Conservation (phyloP, 192 early-diverging fungal species). For the Coemansia sp. region DNA sequence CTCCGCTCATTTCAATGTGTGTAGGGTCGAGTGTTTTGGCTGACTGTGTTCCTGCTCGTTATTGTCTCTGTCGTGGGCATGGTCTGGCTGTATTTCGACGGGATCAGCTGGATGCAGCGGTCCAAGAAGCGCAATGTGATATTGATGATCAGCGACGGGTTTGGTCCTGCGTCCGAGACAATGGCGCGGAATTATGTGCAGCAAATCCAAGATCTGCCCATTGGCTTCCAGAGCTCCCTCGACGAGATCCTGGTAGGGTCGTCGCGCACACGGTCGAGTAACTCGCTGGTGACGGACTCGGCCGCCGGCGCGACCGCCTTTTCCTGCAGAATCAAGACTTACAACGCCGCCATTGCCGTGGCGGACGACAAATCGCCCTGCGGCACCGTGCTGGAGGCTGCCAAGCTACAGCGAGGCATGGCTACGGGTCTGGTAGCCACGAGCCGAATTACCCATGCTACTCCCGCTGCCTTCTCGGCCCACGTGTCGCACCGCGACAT, state of each 20-base stretch:
- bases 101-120: slow-evolving; percentile 48
- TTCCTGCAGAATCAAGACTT: slow-evolving; percentile 83
- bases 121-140: slow-evolving; percentile 73
- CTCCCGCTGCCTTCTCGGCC: slow-evolving; percentile 73
- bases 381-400: slow-evolving; percentile 91
- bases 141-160: slow-evolving; percentile 92
- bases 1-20: not conserved
- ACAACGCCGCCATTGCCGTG: slow-evolving; percentile 92
- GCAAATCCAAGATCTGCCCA: slow-evolving; percentile 54
- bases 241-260: slow-evolving; percentile 79
- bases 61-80: slow-evolving; percentile 44
- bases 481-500: slow-evolving; percentile 77
- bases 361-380: slow-evolving; percentile 66
- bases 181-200: slow-evolving; percentile 81
- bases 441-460: slow-evolving; percentile 92
- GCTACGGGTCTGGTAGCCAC: slow-evolving; percentile 89
- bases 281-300: slow-evolving; percentile 86
- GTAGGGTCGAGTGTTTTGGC: slow-evolving; percentile 48
- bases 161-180: slow-evolving; percentile 91
- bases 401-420: slow-evolving; percentile 70
- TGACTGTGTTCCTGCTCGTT: slow-evolving; percentile 32
- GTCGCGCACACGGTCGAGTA: slow-evolving; percentile 79
- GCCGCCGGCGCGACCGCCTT: slow-evolving; percentile 98
- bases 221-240: slow-evolving; percentile 56
- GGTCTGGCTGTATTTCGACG: slow-evolving; percentile 44